phyloP scores from a whole-genome alignment of 345 rosid species.

The Gossypium thurberi region DNA sequence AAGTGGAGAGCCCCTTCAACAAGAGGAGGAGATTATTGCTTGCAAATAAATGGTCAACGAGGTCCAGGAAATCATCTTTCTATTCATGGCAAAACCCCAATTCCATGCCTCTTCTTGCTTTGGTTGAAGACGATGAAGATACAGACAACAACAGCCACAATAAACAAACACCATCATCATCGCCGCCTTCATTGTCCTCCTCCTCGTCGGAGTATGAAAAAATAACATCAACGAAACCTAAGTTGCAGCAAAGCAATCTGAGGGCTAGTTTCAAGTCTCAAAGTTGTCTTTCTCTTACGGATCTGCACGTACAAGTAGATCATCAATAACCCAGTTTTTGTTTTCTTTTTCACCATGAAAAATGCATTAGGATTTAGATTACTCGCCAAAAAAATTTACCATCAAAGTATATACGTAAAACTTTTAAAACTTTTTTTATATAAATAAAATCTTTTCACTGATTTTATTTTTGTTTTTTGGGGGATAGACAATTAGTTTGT shows the following conservation, averaged over 20 bases:
- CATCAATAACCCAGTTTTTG: slow-evolving; percentile 1
- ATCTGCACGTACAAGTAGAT: slow-evolving; percentile 48
- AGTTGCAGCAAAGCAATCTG: slow-evolving; percentile 19
- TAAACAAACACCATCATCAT: neutral
- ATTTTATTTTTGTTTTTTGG: neutral
- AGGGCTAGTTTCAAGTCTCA: slow-evolving; percentile 35
- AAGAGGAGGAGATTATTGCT: slow-evolving; percentile 61
- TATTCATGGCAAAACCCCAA: slow-evolving; percentile 50
- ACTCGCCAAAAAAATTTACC: neutral
- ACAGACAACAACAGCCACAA: neutral
- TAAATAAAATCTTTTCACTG: neutral
- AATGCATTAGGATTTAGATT: neutral
- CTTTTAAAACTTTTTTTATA: neutral
- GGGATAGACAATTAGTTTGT: neutral
- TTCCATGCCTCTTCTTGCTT: slow-evolving; percentile 72
- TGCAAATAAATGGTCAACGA: slow-evolving; percentile 32
- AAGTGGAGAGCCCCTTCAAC: slow-evolving; percentile 70
- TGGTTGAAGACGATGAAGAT: slow-evolving; percentile 32
- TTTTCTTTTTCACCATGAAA: neutral
- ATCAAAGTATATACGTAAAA: neutral
- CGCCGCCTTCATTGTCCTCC: slow-evolving; percentile 16
- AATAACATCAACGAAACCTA: neutral
- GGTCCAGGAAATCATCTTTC: slow-evolving; percentile 33
- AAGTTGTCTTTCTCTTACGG: slow-evolving; percentile 66
- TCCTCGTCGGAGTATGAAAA: neutral